Base-by-base conservation (phyloP, 768 basidiomycete genomes). In the Favolaschia claudopus region DNA sequence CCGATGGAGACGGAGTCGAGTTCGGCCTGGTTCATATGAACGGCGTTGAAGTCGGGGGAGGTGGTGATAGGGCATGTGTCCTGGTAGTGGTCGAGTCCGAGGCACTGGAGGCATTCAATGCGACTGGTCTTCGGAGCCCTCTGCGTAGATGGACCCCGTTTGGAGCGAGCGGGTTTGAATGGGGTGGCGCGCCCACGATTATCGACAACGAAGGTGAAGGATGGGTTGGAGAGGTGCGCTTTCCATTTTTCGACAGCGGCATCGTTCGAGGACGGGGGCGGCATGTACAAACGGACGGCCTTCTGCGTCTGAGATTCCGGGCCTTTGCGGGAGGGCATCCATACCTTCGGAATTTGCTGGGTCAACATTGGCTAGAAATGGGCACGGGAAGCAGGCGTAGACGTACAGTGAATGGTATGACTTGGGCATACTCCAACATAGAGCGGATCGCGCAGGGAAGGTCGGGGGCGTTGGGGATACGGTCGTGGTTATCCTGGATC, bases 31-130 rank as follows among this genome's bases (percentile, higher is more conserved):
- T n/a, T 46, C 15, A 55, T 25, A 19, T 46, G 44, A 15, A 55
- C 54, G 3, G 54, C 28, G 28, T 31, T 13, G 28, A 46, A 55
- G 0, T 47, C 44, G 13, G 54, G 27, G 15, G 36, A 55, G 34
- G 33, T 55, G 14, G 15, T 17, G 22, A 55, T 55, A 7, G 54
- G 54, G 22, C 54, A 55, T 8, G 45, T 37, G n/a, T 55, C 54
- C 19, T 47, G 45, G 22, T 55, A 53, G n/a, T 53, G 51, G 15
- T 53, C 51, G 17, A 53, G 51, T 20, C 51, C 51, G 22, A 53
- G 51, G 36, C 54, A 55, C 19, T 55, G 44, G 7, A 37, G 45
- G 44, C 54, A 55, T 13, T 55, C 54, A 34, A 55, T 55, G 3
- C 44, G 54, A 7, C 54, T n/a, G n/a, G n/a, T n/a, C n/a, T n/a